A percentile compares a stretch with the other conserved stretches of the same genome.
phyloP scores from a whole-genome alignment of 2,329 filamentous ascomycete genomes.

The Sarocladiaceae sp. region DNA sequence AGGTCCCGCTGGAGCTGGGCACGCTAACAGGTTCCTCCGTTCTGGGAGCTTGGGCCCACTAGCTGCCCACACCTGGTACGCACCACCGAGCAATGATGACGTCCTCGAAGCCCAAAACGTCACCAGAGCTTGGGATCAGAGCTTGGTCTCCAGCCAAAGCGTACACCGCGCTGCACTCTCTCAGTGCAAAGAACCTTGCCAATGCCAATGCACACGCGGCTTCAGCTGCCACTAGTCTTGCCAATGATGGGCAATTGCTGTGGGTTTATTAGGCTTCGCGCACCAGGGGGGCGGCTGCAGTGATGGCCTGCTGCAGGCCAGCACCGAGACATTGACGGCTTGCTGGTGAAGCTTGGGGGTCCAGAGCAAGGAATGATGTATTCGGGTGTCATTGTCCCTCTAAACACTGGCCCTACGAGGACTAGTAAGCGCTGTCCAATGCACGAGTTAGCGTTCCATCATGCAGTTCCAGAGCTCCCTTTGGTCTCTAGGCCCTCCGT shows the following conservation, averaged over 20 bases:
- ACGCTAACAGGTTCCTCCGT: constrained; percentile 3
- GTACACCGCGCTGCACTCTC: too few species aligned
- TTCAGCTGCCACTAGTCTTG: not conserved
- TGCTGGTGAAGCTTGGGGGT: not conserved
- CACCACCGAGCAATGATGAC: constrained; percentile 1
- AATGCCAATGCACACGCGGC: not conserved
- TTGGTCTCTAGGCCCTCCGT: too few species aligned
- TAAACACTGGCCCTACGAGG: too few species aligned
- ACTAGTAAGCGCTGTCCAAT: too few species aligned
- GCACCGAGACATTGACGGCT: not conserved
- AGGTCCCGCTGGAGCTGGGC: not conserved
- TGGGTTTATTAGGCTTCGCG: not conserved
- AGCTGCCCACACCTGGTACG: not conserved
- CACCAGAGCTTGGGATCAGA: constrained; percentile 4
- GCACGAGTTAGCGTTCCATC: too few species aligned
- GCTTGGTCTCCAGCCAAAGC: not conserved
- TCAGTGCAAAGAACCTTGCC: not conserved
- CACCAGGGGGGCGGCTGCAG: constrained; percentile 2
- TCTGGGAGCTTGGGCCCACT: not conserved
- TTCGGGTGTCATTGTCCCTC: constrained; percentile 4
- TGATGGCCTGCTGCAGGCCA: not conserved
- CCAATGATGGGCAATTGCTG: too few species aligned
- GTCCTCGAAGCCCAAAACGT: constrained; percentile 8
- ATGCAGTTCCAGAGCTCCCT: too few species aligned
- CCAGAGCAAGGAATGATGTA: constrained; percentile 3